phyloP scores from a whole-genome alignment of 495 filamentous ascomycete genomes.

The Hyphodiscus hymeniophilus region DNA sequence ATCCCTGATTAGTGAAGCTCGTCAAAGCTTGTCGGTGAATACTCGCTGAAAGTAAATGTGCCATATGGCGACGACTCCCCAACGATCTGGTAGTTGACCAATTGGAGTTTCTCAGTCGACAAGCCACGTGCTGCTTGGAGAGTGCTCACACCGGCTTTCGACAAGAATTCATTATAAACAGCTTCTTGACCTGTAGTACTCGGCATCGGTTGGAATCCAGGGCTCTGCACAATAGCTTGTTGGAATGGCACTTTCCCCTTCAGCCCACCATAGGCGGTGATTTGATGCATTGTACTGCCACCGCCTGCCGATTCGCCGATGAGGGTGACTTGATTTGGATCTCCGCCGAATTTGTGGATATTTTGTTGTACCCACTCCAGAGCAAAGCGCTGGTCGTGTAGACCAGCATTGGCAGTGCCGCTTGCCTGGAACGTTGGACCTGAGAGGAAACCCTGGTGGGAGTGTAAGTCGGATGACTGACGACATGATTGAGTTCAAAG shows the following conservation, averaged over 20 bases:
- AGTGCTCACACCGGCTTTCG: slow-evolving; percentile 26
- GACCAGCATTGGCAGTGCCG: slow-evolving; percentile 54
- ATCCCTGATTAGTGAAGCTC: neutral
- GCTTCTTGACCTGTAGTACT: slow-evolving; percentile 12
- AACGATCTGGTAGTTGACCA: slow-evolving; percentile 46
- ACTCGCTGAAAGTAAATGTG: slow-evolving; percentile 40
- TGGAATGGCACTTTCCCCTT: slow-evolving; percentile 18
- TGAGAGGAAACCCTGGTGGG: slow-evolving; percentile 44
- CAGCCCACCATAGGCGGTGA: slow-evolving; percentile 46
- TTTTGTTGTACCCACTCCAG: slow-evolving; percentile 58
- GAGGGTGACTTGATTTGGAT: slow-evolving; percentile 32
- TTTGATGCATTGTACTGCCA: slow-evolving; percentile 57
- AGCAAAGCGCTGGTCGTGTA: slow-evolving; percentile 61
- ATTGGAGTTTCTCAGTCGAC: slow-evolving; percentile 33
- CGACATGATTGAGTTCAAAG: neutral
- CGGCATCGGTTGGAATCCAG: slow-evolving; percentile 13
- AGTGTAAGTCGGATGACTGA: too few species aligned
- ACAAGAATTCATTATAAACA: slow-evolving; percentile 17
- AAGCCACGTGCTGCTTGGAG: slow-evolving; percentile 42
- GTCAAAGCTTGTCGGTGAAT: neutral
- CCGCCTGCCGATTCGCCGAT: slow-evolving; percentile 60
- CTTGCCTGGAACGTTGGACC: slow-evolving; percentile 38
- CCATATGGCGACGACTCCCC: slow-evolving; percentile 31
- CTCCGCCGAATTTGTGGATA: slow-evolving; percentile 32
- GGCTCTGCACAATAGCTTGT: slow-evolving; percentile 24